Conservation (phyloP, 768 basidiomycete species). For the Boletus reticulatus region DNA sequence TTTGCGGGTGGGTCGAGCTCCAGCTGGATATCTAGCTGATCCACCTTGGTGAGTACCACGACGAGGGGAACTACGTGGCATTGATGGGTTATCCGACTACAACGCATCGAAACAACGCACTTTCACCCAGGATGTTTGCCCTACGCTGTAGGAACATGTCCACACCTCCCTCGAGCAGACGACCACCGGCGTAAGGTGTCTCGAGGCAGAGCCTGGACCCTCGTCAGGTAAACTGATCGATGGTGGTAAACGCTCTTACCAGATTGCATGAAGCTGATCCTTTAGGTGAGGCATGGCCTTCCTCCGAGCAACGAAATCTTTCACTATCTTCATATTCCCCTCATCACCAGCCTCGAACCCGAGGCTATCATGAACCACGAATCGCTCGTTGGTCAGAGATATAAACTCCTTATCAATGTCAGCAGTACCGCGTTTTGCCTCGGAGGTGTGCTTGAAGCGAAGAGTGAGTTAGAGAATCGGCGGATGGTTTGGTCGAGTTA, state of each 20-base stretch:
- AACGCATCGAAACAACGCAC: neutral
- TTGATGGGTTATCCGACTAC: neutral
- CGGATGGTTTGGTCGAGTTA: neutral
- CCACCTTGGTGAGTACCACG: constrained; percentile 17
- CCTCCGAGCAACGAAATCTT: constrained; percentile 3
- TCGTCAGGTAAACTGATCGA: neutral
- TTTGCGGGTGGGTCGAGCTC: neutral
- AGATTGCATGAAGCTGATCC: constrained; percentile 14
- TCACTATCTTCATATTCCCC: neutral
- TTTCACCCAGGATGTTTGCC: constrained; percentile 2
- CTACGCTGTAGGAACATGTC: constrained; percentile 8
- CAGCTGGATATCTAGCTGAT: constrained; percentile 3
- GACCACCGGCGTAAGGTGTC: constrained; percentile 11
- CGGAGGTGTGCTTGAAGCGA: constrained; percentile 2
- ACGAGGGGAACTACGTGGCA: constrained; percentile 6
- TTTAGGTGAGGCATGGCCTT: neutral
- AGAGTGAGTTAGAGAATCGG: neutral
- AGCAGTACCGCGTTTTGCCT: neutral
- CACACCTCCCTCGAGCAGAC: constrained; percentile 13
- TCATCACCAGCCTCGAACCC: constrained; percentile 8
- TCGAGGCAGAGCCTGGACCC: constrained; percentile 16
- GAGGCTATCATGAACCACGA: constrained; percentile 10
- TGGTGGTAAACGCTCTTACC: neutral
- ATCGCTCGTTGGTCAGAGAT: constrained; percentile 10
- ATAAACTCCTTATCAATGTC: constrained; percentile 13